Evolutionary conservation across 2,329 filamentous ascomycete species (phyloP).

Genomic region (Stemphylium beticola): DNA sequence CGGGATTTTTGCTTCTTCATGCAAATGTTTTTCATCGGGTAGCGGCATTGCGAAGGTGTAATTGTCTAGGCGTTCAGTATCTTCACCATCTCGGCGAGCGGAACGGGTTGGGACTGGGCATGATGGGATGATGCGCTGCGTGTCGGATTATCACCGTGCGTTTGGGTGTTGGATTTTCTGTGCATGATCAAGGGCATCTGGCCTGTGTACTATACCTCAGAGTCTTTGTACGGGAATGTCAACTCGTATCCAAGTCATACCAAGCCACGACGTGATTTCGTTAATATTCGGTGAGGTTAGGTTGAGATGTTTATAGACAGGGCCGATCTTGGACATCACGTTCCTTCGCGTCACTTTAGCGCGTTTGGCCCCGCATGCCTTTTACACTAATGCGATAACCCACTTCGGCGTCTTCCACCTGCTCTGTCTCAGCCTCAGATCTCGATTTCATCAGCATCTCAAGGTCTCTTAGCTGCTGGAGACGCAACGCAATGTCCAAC

Average conservation of each 20-base stretch:
- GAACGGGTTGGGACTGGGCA: slow-evolving; percentile 14
- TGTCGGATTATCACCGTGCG: slow-evolving; percentile 14
- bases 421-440: not conserved
- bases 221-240: slow-evolving; percentile 13
- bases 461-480: not conserved
- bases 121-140: slow-evolving; percentile 23
- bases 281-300: not conserved
- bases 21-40: slow-evolving; percentile 24
- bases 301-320: not conserved
- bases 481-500: slow-evolving; percentile 13
- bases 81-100: slow-evolving; percentile 14
- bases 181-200: slow-evolving; percentile 18
- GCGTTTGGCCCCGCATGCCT: slow-evolving; percentile 20
- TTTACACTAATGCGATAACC: slow-evolving; percentile 8
- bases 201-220: slow-evolving; percentile 33
- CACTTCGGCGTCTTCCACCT: not conserved
- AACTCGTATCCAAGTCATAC: slow-evolving; percentile 11
- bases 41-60: slow-evolving; percentile 39
- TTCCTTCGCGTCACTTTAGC: slow-evolving; percentile 31
- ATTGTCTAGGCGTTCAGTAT: slow-evolving; percentile 31
- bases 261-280: not conserved
- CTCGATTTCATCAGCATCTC: not conserved
- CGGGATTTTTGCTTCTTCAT: slow-evolving; percentile 23
- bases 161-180: slow-evolving; percentile 23
- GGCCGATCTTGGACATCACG: slow-evolving; percentile 20